A percentile compares a stretch with the other conserved stretches of the same genome.
These are phyloP conservation scores for Tricholoma matsutake DNA, from an alignment of 768 basidiomycete genomes.

Conservation along the genomic window DNA sequence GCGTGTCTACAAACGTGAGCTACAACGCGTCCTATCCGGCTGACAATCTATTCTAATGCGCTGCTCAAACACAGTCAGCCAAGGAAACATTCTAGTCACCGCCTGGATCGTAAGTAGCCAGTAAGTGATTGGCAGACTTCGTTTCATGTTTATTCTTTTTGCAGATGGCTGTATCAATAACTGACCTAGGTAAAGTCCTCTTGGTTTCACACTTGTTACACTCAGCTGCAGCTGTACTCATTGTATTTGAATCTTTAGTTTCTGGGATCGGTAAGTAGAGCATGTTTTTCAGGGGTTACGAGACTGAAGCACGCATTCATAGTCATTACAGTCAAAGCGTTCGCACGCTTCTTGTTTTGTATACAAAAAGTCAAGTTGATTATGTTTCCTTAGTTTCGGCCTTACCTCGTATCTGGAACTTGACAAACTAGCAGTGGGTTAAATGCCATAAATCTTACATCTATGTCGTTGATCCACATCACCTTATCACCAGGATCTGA, in stretches of 20 bases:
- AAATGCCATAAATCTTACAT: not conserved
- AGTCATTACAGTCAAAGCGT: conserved; percentile 58
- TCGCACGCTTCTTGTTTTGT: conserved; percentile 15
- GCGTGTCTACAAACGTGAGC: conserved; percentile 49
- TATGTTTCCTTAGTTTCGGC: conserved; percentile 32
- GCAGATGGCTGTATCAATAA: conserved; percentile 35
- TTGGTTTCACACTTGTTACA: not conserved
- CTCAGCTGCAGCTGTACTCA: conserved; percentile 2
- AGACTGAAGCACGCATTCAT: conserved; percentile 3
- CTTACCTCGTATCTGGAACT: conserved; percentile 36
- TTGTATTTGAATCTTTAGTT: conserved; percentile 19
- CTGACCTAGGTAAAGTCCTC: conserved; percentile 42
- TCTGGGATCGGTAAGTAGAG: conserved; percentile 34
- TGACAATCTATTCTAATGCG: not conserved
- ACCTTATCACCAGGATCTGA: conserved; percentile 32
- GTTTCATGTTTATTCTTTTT: not conserved
- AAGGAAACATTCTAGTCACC: conserved; percentile 39
- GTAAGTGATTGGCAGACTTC: not conserved
- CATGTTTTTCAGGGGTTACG: not conserved
- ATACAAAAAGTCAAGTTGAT: not conserved
- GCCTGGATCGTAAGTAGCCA: conserved; percentile 42
- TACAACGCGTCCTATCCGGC: not conserved
- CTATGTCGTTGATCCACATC: conserved; percentile 4
- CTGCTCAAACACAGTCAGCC: conserved; percentile 37
- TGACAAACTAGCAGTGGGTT: conserved; percentile 35